Base-by-base conservation (phyloP, 345 rosid genomes). In the Salix brachista region DNA sequence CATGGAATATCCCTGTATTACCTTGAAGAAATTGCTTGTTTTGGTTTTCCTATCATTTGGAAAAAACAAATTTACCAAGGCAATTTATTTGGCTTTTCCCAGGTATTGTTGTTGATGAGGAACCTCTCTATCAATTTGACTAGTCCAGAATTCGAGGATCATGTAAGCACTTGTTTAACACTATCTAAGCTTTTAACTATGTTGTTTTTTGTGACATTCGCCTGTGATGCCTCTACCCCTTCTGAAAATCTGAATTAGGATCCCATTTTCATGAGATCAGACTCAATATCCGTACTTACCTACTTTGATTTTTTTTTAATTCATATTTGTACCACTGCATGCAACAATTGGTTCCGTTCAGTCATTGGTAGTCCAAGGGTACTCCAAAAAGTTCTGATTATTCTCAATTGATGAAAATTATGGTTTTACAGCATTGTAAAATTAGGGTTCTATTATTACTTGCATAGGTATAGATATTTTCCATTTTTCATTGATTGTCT, bases 121-220 rank as follows among this genome's bases (percentile, higher is more conserved):
- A 95, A 95, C 86, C 92, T 93, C 16, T 79, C 90, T 6, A 65
- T 81, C 77, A 95, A 93, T 85, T 83, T 93, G 82, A 79, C 82
- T 14, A 89, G 92, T 81, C 97, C 97, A 0, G 95, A 91, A 77
- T 93, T 90, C 69, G 91, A 92, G 85, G 87, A 93, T 76, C 87
- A 88, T 79, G 99, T 95, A 85, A 86, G 95, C 85, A 23, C 69
- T 30, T 42, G 46, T 77, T 62, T 46, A 39, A 67, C 28, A 41
- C 30, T 1, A 26, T 16, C 6, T 54, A 25, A 19, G 46, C 58
- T 23, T 70, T 18, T 30, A 1, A 2, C 25, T 11, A 25, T 34
- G n/a, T 65, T 41, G 46, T 54, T 70, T 70, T 28, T 44, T 48
- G 37, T 16, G 39, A 28, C 25, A 17, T 26, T 48, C 16, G 6